These are phyloP conservation scores for Porogramme epimiltina DNA, from an alignment of 1,284 basidiomycete species.

Conservation along the genomic window DNA sequence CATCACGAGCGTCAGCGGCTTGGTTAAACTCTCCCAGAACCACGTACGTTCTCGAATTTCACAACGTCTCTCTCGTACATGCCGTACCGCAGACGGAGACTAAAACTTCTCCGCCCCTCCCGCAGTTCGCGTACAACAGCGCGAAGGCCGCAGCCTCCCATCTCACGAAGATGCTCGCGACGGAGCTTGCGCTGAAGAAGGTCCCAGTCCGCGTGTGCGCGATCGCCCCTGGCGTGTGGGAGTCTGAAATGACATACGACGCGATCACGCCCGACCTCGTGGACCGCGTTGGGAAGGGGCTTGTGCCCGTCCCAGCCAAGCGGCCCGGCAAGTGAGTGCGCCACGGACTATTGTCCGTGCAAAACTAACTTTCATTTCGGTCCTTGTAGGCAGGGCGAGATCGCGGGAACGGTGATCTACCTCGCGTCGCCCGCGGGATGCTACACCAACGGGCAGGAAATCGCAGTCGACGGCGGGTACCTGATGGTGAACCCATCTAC, in stretches of 20 bases:
- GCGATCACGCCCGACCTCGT: conserved; percentile 47
- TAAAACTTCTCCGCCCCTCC: background rate
- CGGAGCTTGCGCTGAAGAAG: conserved; percentile 69
- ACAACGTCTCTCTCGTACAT: background rate
- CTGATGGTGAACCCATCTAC: conserved; percentile 68
- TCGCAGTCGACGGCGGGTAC: conserved; percentile 75
- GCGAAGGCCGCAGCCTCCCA: conserved; percentile 77
- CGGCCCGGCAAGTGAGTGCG: conserved; percentile 67
- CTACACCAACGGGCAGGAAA: conserved; percentile 75
- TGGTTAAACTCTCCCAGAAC: conserved; percentile 68
- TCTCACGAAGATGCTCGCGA: conserved; percentile 72
- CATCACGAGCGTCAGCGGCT: conserved; percentile 74
- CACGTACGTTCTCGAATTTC: conserved; percentile 54
- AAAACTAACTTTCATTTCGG: background rate
- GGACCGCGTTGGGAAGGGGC: conserved; percentile 55
- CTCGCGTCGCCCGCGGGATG: conserved; percentile 69
- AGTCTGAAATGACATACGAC: conserved; percentile 73
- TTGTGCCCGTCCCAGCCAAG: conserved; percentile 59
- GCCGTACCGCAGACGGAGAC: background rate
- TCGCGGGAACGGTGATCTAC: conserved; percentile 75
- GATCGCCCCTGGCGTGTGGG: conserved; percentile 74
- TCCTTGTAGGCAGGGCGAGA: conserved; percentile 58
- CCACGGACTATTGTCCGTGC: background rate
- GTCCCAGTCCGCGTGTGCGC: conserved; percentile 72
- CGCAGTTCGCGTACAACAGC: conserved; percentile 78